phyloP scores from a whole-genome alignment of 1,284 basidiomycete species.

The Cutaneotrichosporon sp. region DNA sequence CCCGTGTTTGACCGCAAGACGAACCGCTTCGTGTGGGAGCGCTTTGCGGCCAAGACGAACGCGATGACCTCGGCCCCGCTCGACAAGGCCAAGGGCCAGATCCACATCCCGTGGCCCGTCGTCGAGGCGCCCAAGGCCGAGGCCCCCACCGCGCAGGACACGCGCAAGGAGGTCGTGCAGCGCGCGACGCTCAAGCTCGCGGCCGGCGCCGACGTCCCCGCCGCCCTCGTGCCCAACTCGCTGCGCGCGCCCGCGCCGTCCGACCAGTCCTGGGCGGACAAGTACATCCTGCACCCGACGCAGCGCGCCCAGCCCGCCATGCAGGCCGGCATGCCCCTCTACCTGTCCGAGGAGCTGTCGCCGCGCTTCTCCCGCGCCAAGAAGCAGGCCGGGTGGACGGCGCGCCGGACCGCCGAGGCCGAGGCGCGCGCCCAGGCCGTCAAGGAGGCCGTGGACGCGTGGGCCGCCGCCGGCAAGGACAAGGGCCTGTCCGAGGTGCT shows the following conservation, averaged over 20 bases:
- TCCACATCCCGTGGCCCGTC: conserved; percentile 42
- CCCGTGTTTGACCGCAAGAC: conserved; percentile 34
- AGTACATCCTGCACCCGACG: conserved; percentile 27
- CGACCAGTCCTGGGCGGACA: conserved; percentile 31
- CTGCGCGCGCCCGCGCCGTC: conserved; percentile 31
- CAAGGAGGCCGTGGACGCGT: conserved; percentile 32
- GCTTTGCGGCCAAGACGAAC: conserved; percentile 40
- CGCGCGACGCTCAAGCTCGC: conserved; percentile 22
- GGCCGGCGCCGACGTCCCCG: conserved; percentile 12
- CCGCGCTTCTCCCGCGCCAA: conserved; percentile 50
- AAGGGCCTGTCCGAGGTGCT: conserved; percentile 33
- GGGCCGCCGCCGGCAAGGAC: conserved; percentile 47
- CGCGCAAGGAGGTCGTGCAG: conserved; percentile 17
- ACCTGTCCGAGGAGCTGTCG: conserved; percentile 50
- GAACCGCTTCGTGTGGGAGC: conserved; percentile 34
- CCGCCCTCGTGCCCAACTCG: conserved; percentile 23
- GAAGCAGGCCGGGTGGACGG: conserved; percentile 38
- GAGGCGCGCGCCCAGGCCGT: conserved; percentile 27
- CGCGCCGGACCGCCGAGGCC: conserved; percentile 33
- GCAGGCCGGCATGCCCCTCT: conserved; percentile 51
- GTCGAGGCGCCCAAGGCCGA: conserved; percentile 18
- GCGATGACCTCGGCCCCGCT: conserved; percentile 13
- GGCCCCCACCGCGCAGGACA: conserved; percentile 25
- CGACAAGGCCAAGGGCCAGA: conserved; percentile 25
- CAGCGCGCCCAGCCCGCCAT: conserved; percentile 19